A percentile compares a stretch with the other conserved stretches of the same genome.
phyloP scores from a whole-genome alignment of 768 basidiomycete genomes.

The Tephrocybe sp. region DNA sequence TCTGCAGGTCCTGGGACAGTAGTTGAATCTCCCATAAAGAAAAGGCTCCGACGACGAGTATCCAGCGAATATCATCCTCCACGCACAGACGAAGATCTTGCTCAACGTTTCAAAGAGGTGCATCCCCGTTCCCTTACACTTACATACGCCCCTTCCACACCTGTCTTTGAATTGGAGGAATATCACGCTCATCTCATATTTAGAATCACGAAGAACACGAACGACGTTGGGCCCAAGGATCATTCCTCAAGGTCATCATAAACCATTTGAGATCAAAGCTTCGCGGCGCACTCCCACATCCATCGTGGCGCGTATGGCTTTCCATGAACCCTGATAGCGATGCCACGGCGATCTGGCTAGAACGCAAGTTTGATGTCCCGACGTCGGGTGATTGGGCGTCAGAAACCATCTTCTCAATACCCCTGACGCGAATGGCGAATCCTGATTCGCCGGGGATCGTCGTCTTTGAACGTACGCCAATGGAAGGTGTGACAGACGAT shows the following conservation, averaged over 20 bases:
- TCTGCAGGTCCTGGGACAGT: slow-evolving; percentile 20
- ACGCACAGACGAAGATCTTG: slow-evolving; percentile 64
- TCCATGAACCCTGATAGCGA: slow-evolving; percentile 73
- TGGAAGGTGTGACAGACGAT: slow-evolving; percentile 61
- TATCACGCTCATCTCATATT: slow-evolving; percentile 17
- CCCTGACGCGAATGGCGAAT: slow-evolving; percentile 31
- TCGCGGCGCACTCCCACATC: slow-evolving; percentile 28
- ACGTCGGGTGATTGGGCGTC: slow-evolving; percentile 61
- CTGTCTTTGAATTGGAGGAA: slow-evolving; percentile 11
- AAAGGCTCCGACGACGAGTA: slow-evolving; percentile 38
- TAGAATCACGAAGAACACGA: slow-evolving; percentile 76
- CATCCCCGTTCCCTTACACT: slow-evolving; percentile 23
- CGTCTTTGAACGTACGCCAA: slow-evolving; percentile 73
- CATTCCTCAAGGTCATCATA: slow-evolving; percentile 57
- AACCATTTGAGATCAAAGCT: slow-evolving; percentile 34
- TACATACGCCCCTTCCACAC: slow-evolving; percentile 15
- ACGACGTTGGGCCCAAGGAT: slow-evolving; percentile 71
- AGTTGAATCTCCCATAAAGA: slow-evolving; percentile 31
- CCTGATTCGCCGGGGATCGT: slow-evolving; percentile 61
- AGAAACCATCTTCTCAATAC: slow-evolving; percentile 63
- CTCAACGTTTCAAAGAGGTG: slow-evolving; percentile 69
- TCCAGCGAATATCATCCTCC: slow-evolving; percentile 50
- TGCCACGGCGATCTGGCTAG: slow-evolving; percentile 78
- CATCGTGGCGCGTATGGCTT: slow-evolving; percentile 69
- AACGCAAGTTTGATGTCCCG: slow-evolving; percentile 73